Conservation (phyloP, 2,329 filamentous ascomycete genomes). For the Fusarium tanahbumbuense region DNA sequence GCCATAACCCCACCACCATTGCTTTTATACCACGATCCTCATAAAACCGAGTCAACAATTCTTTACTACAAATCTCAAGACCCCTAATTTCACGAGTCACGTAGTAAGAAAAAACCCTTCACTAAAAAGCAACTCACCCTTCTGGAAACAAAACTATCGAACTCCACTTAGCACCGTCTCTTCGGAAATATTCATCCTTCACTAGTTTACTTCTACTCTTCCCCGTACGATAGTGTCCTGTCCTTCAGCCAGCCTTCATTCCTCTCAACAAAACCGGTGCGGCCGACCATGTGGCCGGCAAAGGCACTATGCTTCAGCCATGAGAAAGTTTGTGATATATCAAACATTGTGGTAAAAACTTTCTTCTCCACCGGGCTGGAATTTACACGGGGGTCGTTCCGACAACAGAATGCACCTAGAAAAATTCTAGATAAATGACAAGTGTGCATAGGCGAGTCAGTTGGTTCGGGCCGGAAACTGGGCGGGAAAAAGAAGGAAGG, state of each 20-base stretch:
- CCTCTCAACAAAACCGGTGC: background rate
- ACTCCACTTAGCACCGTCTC: background rate
- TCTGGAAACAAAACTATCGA: background rate
- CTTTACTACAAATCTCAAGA: background rate
- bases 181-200: constrained; percentile 5
- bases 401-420: background rate
- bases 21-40: background rate
- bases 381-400: background rate
- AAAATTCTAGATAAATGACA: constrained; percentile 7
- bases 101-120: background rate
- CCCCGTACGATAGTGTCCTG: background rate
- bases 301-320: background rate
- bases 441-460: constrained; percentile 18
- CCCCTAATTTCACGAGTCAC: background rate
- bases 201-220: background rate
- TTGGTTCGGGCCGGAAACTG: constrained; percentile 9
- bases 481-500: background rate
- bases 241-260: background rate
- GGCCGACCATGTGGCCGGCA: constrained; percentile 17
- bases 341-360: background rate
- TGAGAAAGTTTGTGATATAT: background rate
- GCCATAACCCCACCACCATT: background rate
- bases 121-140: background rate
- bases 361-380: background rate
- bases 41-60: background rate